A percentile compares a stretch with the other conserved stretches of the same genome.
phyloP scores from a whole-genome alignment of 768 basidiomycete species.

The Collybia nuda region DNA sequence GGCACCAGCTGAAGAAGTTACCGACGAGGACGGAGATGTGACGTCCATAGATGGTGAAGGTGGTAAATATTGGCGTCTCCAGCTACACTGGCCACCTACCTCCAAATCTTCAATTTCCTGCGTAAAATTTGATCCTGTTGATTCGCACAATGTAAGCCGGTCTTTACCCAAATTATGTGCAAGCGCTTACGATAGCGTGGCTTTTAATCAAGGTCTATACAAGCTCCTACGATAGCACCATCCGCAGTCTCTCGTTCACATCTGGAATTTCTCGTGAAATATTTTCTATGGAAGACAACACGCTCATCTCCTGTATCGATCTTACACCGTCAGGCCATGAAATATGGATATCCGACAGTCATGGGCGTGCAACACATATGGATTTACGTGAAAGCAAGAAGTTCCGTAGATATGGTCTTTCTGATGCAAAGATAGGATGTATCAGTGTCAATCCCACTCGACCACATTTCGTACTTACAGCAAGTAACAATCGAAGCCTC shows the following conservation, averaged over 20 bases:
- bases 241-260: constrained; percentile 71
- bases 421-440: constrained; percentile 74
- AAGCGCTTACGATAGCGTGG: not conserved
- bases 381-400: constrained; percentile 68
- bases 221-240: constrained; percentile 78
- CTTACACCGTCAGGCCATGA: constrained; percentile 67
- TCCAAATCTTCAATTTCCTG: constrained; percentile 78
- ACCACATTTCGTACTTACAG: constrained; percentile 66
- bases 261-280: constrained; percentile 73
- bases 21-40: constrained; percentile 61
- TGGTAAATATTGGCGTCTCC: constrained; percentile 81
- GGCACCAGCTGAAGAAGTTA: constrained; percentile 62
- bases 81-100: constrained; percentile 82
- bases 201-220: constrained; percentile 64
- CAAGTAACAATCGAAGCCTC: constrained; percentile 70
- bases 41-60: constrained; percentile 45
- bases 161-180: constrained; percentile 1
- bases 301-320: constrained; percentile 71
- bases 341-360: constrained; percentile 80
- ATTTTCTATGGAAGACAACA: constrained; percentile 53
- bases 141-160: constrained; percentile 64
- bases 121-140: constrained; percentile 73
- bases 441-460: constrained; percentile 77
- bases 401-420: constrained; percentile 61
- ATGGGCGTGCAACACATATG: constrained; percentile 71